Evolutionary conservation across 1,139 yeast genomes (phyloP), one percentile per base, ranked within the genome.

Genomic region (Yamadazyma diddensiae): DNA sequence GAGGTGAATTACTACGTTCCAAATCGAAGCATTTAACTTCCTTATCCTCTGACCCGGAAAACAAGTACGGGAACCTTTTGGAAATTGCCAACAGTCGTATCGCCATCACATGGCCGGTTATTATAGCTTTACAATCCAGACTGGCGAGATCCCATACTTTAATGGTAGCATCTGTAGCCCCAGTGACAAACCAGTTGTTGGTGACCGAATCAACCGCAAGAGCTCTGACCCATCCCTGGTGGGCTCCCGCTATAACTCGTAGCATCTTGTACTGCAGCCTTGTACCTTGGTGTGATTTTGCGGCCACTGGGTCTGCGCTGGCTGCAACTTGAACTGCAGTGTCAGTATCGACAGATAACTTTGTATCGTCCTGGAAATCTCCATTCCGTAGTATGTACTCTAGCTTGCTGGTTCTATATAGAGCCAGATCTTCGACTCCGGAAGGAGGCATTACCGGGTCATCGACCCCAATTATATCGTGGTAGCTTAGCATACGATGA

Each of bases 21-120:
- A 94, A 65, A 61, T 94, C 98, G 97, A 97, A 94, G 58, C 97
- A 90, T 50, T 88, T 78, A n/a, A 88, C 87, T 24, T 88, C 74
- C 54, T 90, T 90, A 58, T 94, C 99, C 53, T 92, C 97, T 23
- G 96, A 85, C 17, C 94, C 94, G 8, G 94, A 79, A 53, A 88
- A 94, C 61, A 94, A 64, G 55, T 92, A 92, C 0, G 97, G 97
- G 49, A 79, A 87, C 36, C 84, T 65, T 3, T 71, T 61, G 0
- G 96, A 85, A 1, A 90, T 73, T 0, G 73, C 81, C 17, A 92
- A 53, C 1, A 88, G 83, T 34, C 96, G 64, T 1, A 94, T 92
- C 0, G 88, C 80, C 95, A 92, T 84, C 4, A 84, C 74, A 57
- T 94, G 98, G 0, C 97, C 97, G 0, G 95, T 81, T 14, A 94